Percentiles rank a stretch among this genome's conserved stretches.
phyloP scores from a whole-genome alignment of 257 asterid species.

The Catharanthus roseus region DNA sequence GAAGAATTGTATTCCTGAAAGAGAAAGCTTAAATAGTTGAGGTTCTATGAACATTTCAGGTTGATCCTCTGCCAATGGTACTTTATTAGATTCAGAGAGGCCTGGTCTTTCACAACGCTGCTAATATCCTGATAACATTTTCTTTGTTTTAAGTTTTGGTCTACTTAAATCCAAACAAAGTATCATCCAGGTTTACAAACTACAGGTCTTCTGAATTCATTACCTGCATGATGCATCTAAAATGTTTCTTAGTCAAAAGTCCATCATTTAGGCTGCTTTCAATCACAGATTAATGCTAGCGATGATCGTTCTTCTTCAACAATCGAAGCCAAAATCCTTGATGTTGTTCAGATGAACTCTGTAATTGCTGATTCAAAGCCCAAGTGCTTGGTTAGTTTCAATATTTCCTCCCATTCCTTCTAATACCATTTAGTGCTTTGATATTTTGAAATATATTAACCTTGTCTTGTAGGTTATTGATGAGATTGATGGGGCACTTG shows the following conservation, averaged over 20 bases:
- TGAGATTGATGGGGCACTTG: constrained; percentile 98
- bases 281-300: constrained; percentile 89
- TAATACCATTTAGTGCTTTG: constrained; percentile 4
- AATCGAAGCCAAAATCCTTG: constrained; percentile 82
- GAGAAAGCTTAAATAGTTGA: background rate
- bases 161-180: background rate
- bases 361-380: constrained; percentile 89
- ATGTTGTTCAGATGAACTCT: constrained; percentile 91
- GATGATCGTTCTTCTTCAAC: constrained; percentile 87
- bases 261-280: constrained; percentile 17
- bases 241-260: background rate
- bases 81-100: background rate
- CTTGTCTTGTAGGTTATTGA: constrained; percentile 61
- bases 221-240: background rate
- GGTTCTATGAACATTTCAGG: background rate
- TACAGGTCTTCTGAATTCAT: background rate
- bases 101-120: background rate
- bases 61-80: constrained; percentile 1
- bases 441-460: constrained; percentile 18
- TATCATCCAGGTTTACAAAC: background rate
- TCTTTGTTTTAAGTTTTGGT: background rate
- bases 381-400: constrained; percentile 79
- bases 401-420: background rate
- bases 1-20: background rate
- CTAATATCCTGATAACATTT: background rate